Evolutionary conservation across 441 rosid species (phyloP), one percentile per base, ranked within the genome.

Genomic region (Syzygium malaccense): DNA sequence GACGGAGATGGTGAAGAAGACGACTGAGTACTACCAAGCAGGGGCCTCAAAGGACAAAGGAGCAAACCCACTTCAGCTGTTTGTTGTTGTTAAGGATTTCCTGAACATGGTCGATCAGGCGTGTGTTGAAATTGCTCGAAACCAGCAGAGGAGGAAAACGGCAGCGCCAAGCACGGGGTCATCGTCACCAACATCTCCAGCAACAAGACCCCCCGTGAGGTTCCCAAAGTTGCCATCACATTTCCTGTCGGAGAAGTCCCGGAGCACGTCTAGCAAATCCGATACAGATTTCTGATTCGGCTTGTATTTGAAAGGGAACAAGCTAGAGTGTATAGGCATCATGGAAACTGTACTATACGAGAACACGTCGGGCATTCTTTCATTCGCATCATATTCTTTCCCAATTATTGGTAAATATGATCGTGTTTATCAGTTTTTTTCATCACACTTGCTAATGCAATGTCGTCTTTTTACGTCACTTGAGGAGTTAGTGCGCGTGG

Each of bases 21-120:
- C 99, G 55, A 92, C 96, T 13, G 98, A 95, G 54, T 98, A 96
- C 88, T 98, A 98, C 88, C 99, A 97, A 91, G 92, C 96, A 68
- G 96, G 96, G 89, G 93, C 94, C 86, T 88, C 94, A 28, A 98
- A 92, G 68, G 94, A 96, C 28, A 80, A 87, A 51, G 95, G 90
- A 92, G 92, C 91, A 58, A 90, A 86, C 25, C 95, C 93, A 48
- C 92, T 96, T 91, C 97, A 93, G 79, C 87, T 98, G 45, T 98
- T 97, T 90, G 93, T 93, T 53, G 94, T 97, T 79, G 94, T 98
- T 49, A 95, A 91, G 56, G 97, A 97, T 90, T 98, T 98, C 88
- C 94, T 97, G 23, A 89, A 84, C 6, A 95, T 94, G 99, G 99
- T 98, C 85, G 99, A 98, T 91, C 91, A 90, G 87, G 99, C 91